Conservation (phyloP, 2,329 filamentous ascomycete genomes). For the Hypomyces perniciosus region DNA sequence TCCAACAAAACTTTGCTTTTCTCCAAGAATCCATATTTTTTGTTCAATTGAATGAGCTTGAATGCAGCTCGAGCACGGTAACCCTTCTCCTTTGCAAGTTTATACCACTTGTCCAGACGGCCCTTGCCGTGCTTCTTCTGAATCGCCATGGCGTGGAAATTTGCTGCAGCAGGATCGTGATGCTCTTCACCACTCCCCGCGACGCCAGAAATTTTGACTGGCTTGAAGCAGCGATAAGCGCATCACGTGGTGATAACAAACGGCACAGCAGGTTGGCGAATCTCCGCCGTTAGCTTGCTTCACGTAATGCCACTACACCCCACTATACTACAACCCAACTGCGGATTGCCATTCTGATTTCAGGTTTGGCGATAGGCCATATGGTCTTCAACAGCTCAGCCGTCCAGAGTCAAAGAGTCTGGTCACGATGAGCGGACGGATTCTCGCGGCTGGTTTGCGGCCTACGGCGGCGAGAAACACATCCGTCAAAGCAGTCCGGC, state of each 20-base stretch:
- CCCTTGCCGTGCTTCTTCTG: constrained; percentile 99
- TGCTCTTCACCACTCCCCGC: constrained; percentile 14
- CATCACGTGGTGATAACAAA: constrained; percentile 30
- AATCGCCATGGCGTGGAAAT: constrained; percentile 65
- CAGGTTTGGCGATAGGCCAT: constrained; percentile 1
- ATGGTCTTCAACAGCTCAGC: constrained; percentile 11
- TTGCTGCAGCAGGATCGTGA: not conserved
- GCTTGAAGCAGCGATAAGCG: constrained; percentile 21
- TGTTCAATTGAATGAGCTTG: constrained; percentile 97
- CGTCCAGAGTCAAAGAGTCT: constrained; percentile 11
- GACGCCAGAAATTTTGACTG: constrained; percentile 31
- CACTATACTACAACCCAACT: not conserved
- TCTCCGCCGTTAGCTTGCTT: not conserved
- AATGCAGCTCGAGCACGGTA: constrained; percentile 94
- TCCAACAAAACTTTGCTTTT: constrained; percentile 94
- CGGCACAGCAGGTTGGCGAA: not conserved
- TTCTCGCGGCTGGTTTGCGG: constrained; percentile 64
- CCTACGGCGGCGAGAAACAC: constrained; percentile 51
- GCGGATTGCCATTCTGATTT: not conserved
- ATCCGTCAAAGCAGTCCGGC: constrained; percentile 49
- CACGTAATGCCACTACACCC: not conserved
- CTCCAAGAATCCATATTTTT: constrained; percentile 97
- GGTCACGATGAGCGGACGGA: constrained; percentile 30
- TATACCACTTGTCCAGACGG: constrained; percentile 98
- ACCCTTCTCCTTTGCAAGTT: constrained; percentile 96